phyloP scores from a whole-genome alignment of 192 early-diverging fungal genomes.

The Entomortierella parvispora region DNA sequence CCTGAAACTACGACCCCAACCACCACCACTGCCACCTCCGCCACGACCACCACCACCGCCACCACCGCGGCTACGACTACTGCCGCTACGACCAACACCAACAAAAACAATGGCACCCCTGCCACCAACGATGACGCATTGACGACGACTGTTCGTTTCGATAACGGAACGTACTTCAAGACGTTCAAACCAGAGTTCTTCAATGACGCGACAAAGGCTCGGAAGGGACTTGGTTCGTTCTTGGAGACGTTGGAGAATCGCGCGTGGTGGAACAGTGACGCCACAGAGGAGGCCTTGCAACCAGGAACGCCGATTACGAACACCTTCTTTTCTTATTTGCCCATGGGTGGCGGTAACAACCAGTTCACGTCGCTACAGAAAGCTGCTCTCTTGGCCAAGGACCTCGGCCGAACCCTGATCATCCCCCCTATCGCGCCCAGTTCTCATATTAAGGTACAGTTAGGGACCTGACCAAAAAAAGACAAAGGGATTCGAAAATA shows the following conservation, averaged over 20 bases:
- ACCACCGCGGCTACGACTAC: too few species aligned
- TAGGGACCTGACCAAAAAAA: neutral
- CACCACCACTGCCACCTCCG: too few species aligned
- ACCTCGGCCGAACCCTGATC: conserved; percentile 42
- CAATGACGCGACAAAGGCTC: conserved; percentile 12
- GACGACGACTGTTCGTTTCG: conserved; percentile 8
- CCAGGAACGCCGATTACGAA: neutral
- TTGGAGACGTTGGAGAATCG: conserved; percentile 24
- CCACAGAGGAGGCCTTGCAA: neutral
- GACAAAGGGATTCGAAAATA: neutral
- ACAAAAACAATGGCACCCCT: neutral
- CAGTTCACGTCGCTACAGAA: conserved; percentile 43
- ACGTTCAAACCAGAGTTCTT: conserved; percentile 47
- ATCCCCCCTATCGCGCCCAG: conserved; percentile 42
- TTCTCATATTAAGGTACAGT: conserved; percentile 51
- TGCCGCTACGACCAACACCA: neutral
- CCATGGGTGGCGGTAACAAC: conserved; percentile 51
- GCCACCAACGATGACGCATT: conserved; percentile 12
- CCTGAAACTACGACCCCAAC: neutral
- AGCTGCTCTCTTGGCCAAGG: conserved; percentile 44
- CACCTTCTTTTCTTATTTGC: conserved; percentile 31
- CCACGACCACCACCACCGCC: neutral
- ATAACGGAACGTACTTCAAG: conserved; percentile 23
- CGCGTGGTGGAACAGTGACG: conserved; percentile 11
- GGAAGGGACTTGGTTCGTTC: conserved; percentile 39